Base-by-base conservation (phyloP, 176 grass and related monocot species). In the Oryza coarctata region DNA sequence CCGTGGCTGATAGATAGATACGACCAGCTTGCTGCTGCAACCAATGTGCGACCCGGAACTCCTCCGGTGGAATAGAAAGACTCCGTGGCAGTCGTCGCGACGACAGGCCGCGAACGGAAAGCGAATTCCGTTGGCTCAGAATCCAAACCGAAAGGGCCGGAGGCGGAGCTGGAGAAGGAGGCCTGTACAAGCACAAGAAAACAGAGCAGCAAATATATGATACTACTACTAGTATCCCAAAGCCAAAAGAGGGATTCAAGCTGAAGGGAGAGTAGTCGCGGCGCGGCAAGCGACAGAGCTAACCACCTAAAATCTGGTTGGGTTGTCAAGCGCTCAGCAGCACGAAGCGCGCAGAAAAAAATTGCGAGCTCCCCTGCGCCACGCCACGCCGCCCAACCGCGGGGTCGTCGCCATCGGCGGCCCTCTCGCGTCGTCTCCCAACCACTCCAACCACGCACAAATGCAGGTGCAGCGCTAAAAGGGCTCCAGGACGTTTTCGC, bases 241-340 rank as follows among this genome's bases (percentile, higher is more conserved):
- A 17, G 29, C 11, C 23, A 52, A n/a, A 57, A 38, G 76, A 88
- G 66, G 66, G 72, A 61, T 77, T 71, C 50, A 36, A 88, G 62
- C 55, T 66, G 64, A 65, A 57, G 49, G 60, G 32, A 32, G 35
- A 15, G 55, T 36, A 14, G 85, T 36, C 20, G 85, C 33, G 10
- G 79, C 20, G 85, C 33, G 10, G 79, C 31, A 66, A 65, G 70
- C 72, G 71, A 74, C 47, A 79, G n/a, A 13, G 74, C 33, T 84
- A 91, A 82, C 77, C 68, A 94, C 91, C 97, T 93, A 89, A 96
- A 94, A 85, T 92, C 93, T 94, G 80, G 93, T 96, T 99, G 64
- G 70, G 71, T 91, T 81, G 93, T 90, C 91, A 86, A 63, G 75
- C 18, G 3, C 71, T 93, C 89, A 70, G 75, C 71, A 65, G 57